phyloP scores from a whole-genome alignment of 352 stramenopile genomes.

The Globisporangium lucens region DNA sequence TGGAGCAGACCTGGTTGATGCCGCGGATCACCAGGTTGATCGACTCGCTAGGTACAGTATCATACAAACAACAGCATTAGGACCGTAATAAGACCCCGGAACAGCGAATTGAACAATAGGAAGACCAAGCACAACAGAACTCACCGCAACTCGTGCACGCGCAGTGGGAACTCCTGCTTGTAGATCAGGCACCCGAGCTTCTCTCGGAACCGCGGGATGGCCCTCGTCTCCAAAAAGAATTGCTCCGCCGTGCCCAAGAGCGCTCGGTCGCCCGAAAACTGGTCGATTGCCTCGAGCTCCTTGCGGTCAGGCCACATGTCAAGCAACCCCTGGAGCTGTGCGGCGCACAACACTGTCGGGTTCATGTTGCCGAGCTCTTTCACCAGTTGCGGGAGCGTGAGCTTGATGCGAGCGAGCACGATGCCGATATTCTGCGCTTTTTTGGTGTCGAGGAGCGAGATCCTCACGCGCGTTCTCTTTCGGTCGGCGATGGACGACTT shows the following conservation, averaged over 20 bases:
- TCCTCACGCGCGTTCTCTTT: conserved; percentile 6
- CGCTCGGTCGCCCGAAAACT: conserved; percentile 33
- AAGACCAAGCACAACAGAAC: conserved; percentile 10
- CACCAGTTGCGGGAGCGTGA: conserved; percentile 52
- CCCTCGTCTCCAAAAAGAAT: conserved; percentile 64
- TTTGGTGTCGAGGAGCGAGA: conserved; percentile 76
- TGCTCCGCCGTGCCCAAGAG: conserved; percentile 44
- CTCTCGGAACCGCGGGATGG: conserved; percentile 60
- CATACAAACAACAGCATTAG: background rate
- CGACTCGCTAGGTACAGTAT: conserved; percentile 31
- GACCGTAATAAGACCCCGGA: background rate
- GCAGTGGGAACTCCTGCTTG: conserved; percentile 69
- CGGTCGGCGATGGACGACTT: background rate
- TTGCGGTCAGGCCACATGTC: conserved; percentile 79
- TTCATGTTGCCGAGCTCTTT: conserved; percentile 64
- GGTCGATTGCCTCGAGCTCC: conserved; percentile 69
- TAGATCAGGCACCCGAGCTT: conserved; percentile 76
- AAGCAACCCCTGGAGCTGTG: conserved; percentile 70
- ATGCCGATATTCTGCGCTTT: conserved; percentile 87
- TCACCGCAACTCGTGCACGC: conserved; percentile 70
- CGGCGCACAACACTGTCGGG: conserved; percentile 54
- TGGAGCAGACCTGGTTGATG: conserved; percentile 70
- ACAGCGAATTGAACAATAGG: background rate
- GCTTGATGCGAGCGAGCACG: conserved; percentile 70
- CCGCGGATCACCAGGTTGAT: conserved; percentile 63